phyloP scores from a whole-genome alignment of 352 stramenopile genomes.

The Globisporangium nagaii region DNA sequence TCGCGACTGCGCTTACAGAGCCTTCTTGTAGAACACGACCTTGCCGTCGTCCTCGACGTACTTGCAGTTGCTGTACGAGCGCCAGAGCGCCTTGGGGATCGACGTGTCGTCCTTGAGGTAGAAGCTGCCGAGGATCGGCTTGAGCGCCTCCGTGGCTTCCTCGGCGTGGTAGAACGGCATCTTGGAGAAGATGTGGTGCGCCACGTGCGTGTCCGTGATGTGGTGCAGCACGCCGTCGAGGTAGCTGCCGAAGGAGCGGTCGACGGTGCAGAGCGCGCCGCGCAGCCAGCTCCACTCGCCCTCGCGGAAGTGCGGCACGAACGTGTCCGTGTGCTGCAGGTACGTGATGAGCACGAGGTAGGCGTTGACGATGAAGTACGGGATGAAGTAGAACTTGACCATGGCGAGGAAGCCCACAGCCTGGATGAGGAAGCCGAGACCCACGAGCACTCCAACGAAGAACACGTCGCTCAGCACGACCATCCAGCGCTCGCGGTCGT shows the following conservation, averaged over 20 bases:
- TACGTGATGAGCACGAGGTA: conserved; percentile 98
- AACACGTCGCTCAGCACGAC: conserved; percentile 91
- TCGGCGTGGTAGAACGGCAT: conserved; percentile 98
- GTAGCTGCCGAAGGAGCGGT: conserved; percentile 94
- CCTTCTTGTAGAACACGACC: conserved; percentile 89
- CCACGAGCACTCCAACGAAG: conserved; percentile 68
- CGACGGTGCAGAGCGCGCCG: conserved; percentile 95
- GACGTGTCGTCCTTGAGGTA: conserved; percentile 94
- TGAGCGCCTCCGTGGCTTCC: conserved; percentile 93
- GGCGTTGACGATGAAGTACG: conserved; percentile 94
- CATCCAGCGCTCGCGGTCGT: conserved; percentile 88
- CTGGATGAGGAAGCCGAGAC: conserved; percentile 48
- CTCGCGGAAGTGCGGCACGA: conserved; percentile 94
- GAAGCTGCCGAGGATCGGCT: conserved; percentile 92
- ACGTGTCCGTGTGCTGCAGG: conserved; percentile 98
- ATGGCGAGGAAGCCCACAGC: conserved; percentile 82
- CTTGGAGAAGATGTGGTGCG: conserved; percentile 98
- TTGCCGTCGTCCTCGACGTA: conserved; percentile 92
- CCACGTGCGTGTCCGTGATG: conserved; percentile 97
- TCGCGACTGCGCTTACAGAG: conserved; percentile 16
- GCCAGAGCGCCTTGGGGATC: conserved; percentile 89
- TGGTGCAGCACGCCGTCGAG: conserved; percentile 97
- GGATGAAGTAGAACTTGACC: conserved; percentile 92
- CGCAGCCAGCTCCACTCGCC: conserved; percentile 96
- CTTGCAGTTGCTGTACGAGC: conserved; percentile 91